Base-by-base conservation (phyloP, 208 protist species). In the Tetramitus jugosus region DNA sequence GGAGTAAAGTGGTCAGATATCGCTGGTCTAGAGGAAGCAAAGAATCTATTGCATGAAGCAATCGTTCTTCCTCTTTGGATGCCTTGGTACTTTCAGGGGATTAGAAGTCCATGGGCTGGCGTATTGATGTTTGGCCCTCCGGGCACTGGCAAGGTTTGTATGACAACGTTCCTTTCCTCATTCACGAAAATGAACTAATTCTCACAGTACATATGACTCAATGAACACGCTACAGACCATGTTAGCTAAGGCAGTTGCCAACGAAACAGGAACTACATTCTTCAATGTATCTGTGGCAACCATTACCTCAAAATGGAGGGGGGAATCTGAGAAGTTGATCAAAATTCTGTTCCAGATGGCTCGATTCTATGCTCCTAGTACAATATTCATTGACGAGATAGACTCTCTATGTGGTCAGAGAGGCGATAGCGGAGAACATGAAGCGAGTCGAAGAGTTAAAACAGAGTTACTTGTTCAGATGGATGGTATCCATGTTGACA, bases 291-390 rank as follows among this genome's bases (percentile, higher is more conserved):
- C 94, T 26, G 90, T 94, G 6, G 92, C 93, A 7, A 93, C 95
- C 33, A 90, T 99, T 20, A 89, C 96, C 8, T 94, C 87, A 67
- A 99, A 99, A 86, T 99, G 94, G 91, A 89, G 94, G 68, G 97
- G 97, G 29, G 96, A 99, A 81, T 94, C 89, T 60, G 97, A 99
- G 78, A 98, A 98, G 83, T 87, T 98, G 23, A 91, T 99, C 7
- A 86, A 93, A 40, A 87, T 96, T 81, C 84, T 95, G n/a, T 95
- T 95, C 83, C 26, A 60, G 60, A 60, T 95, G n/a, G 93, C 93
- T 37, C 87, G 92, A 68, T 86, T 92, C 80, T 94, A 94, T 82
- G 88, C 91, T 37, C 93, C 93, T 6, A 92, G 86, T 77, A 94
- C 76, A 7, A 86, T 84, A 56, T 86, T 85, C 68, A 84, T 90